Evolutionary conservation across 2,329 filamentous ascomycete genomes (phyloP).

Genomic region (Ophiosphaerella herpotricha): DNA sequence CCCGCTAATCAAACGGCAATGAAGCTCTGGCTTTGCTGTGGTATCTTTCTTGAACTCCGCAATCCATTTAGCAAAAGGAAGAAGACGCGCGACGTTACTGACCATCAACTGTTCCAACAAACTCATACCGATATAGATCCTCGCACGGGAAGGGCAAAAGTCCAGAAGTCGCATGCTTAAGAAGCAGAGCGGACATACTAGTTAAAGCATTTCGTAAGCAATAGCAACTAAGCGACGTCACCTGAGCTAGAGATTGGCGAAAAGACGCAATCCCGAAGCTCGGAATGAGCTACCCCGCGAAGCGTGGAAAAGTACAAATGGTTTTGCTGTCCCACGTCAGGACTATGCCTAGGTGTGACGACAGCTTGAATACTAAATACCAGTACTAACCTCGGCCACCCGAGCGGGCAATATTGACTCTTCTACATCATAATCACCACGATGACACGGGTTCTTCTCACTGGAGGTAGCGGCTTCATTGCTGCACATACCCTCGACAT

Average conservation of each 20-base stretch:
- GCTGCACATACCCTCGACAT: slow-evolving; percentile 67
- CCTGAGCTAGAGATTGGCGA: slow-evolving; percentile 1
- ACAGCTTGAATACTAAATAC: neutral
- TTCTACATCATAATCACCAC: neutral
- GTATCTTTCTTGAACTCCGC: slow-evolving; percentile 22
- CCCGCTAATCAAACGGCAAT: slow-evolving; percentile 1
- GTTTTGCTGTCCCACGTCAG: slow-evolving; percentile 3
- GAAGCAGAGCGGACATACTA: slow-evolving; percentile 12
- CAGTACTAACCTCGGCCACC: neutral
- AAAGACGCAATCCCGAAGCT: slow-evolving; percentile 11
- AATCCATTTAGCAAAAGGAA: slow-evolving; percentile 17
- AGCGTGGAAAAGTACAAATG: slow-evolving; percentile 11
- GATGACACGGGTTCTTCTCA: slow-evolving; percentile 49
- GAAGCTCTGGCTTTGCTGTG: slow-evolving; percentile 27
- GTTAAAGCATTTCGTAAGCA: slow-evolving; percentile 13
- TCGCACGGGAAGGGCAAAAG: slow-evolving; percentile 4
- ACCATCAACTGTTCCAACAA: slow-evolving; percentile 20
- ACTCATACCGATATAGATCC: slow-evolving; percentile 8
- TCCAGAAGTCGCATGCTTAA: slow-evolving; percentile 8
- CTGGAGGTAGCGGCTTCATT: slow-evolving; percentile 67
- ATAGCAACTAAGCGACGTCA: neutral
- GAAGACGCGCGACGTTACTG: slow-evolving; percentile 10
- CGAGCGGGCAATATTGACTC: neutral
- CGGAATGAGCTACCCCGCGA: slow-evolving; percentile 18
- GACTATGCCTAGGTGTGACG: no score